A percentile compares a stretch with the other conserved stretches of the same genome.
phyloP scores from a whole-genome alignment of 2,329 filamentous ascomycete species.

The Neonectria hederae region DNA sequence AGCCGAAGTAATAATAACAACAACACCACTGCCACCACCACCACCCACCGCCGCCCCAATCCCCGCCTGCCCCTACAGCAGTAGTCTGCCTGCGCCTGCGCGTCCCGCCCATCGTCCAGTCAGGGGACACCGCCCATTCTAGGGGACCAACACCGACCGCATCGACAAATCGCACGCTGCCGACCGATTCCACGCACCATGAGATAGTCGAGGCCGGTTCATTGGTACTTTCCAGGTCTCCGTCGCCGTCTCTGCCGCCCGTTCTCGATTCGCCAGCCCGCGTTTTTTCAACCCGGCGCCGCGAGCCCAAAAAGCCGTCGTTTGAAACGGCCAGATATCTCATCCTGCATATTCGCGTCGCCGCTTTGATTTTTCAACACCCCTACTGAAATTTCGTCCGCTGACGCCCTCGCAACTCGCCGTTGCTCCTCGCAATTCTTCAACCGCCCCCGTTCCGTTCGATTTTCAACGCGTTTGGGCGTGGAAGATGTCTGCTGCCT shows the following conservation, averaged over 20 bases:
- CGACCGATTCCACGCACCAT: slow-evolving; percentile 51
- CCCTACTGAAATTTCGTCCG: slow-evolving; percentile 26
- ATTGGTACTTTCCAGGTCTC: slow-evolving; percentile 47
- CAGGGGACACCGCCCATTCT: slow-evolving; percentile 36
- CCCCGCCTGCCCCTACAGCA: slow-evolving; percentile 37
- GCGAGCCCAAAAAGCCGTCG: slow-evolving; percentile 33
- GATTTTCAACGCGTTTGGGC: slow-evolving; percentile 38
- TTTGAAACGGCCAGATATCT: slow-evolving; percentile 44
- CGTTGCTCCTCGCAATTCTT: slow-evolving; percentile 3
- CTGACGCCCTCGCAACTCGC: slow-evolving; percentile 15
- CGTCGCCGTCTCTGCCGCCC: slow-evolving; percentile 19
- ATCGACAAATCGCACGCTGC: slow-evolving; percentile 48
- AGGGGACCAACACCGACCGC: slow-evolving; percentile 38
- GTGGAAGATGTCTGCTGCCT: slow-evolving; percentile 61
- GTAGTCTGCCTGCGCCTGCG: slow-evolving; percentile 33
- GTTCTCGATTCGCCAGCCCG: slow-evolving; percentile 36
- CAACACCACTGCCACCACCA: slow-evolving; percentile 36
- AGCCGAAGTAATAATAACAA: slow-evolving; percentile 35
- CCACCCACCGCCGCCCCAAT: slow-evolving; percentile 32
- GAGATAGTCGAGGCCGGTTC: slow-evolving; percentile 52
- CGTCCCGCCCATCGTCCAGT: slow-evolving; percentile 36
- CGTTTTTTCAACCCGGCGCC: slow-evolving; percentile 34
- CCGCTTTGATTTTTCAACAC: slow-evolving; percentile 37
- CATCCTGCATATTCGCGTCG: slow-evolving; percentile 42
- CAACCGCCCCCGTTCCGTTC: slow-evolving; percentile 22